A percentile compares a stretch with the other conserved stretches of the same genome.
phyloP scores from a whole-genome alignment of 768 basidiomycete species.

The Boletus barrowsii region DNA sequence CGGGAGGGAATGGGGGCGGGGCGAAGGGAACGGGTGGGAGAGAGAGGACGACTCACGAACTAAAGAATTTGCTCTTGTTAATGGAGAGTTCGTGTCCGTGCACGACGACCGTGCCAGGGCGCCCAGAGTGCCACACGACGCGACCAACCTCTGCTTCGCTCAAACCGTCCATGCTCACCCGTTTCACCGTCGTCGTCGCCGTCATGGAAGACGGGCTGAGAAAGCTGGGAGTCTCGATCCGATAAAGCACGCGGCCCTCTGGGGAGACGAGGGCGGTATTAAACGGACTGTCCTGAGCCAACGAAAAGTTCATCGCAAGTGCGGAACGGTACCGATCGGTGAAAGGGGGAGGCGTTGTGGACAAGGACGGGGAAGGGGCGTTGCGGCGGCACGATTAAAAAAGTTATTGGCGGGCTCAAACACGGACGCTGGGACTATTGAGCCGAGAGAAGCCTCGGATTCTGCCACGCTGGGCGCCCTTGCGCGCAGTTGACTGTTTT shows the following conservation, averaged over 20 bases:
- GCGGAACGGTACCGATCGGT: not conserved
- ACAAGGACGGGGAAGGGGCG: not conserved
- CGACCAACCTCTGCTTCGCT: constrained; percentile 27
- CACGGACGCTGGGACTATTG: constrained; percentile 12
- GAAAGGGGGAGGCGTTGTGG: not conserved
- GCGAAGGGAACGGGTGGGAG: not conserved
- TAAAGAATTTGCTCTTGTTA: constrained; percentile 25
- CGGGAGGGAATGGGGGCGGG: not conserved
- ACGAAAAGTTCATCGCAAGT: constrained; percentile 29
- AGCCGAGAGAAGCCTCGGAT: constrained; percentile 31
- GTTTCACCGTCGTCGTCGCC: constrained; percentile 24
- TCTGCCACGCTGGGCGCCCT: constrained; percentile 34
- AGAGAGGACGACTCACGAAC: constrained; percentile 25
- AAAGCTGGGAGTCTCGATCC: constrained; percentile 28
- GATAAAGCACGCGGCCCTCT: constrained; percentile 28
- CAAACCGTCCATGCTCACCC: constrained; percentile 23
- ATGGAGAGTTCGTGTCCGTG: constrained; percentile 28
- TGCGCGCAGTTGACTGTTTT: constrained; percentile 6
- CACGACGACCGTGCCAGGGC: constrained; percentile 25
- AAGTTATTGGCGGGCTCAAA: constrained; percentile 10
- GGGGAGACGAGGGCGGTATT: constrained; percentile 31
- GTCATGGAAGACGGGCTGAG: constrained; percentile 5
- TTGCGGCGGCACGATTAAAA: constrained; percentile 16
- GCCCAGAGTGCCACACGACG: constrained; percentile 30
- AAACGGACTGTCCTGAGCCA: constrained; percentile 31